Conservation (phyloP, 768 basidiomycete species). For the Leccinum fibrillosum region DNA sequence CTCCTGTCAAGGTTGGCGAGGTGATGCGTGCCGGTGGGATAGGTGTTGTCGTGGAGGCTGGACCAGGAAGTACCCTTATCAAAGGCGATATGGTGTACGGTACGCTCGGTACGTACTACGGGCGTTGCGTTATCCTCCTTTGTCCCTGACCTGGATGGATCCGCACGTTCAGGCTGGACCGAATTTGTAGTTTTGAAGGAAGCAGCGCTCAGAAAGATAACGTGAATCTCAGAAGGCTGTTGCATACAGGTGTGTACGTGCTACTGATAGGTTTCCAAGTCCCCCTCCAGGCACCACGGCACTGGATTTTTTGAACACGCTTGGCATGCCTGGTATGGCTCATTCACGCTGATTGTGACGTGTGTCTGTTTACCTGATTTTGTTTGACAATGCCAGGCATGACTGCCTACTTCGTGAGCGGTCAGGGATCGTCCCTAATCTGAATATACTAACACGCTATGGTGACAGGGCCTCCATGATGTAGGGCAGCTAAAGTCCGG, state of each 20-base stretch:
- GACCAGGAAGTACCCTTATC: conserved; percentile 49
- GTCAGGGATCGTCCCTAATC: background rate
- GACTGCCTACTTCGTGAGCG: conserved; percentile 84
- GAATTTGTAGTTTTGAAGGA: conserved; percentile 68
- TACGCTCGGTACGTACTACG: conserved; percentile 46
- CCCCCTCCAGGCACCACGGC: conserved; percentile 55
- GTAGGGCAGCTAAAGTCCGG: conserved; percentile 78
- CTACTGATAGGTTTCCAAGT: conserved; percentile 30
- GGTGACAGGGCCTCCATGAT: conserved; percentile 70
- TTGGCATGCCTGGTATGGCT: conserved; percentile 69
- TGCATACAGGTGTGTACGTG: background rate
- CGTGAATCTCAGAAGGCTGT: conserved; percentile 39
- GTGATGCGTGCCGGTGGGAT: conserved; percentile 74
- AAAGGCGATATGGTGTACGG: conserved; percentile 72
- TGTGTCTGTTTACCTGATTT: background rate
- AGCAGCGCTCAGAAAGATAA: conserved; percentile 46
- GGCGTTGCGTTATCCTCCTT: background rate
- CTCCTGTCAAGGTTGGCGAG: conserved; percentile 70
- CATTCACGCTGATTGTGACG: background rate
- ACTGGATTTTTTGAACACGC: conserved; percentile 77
- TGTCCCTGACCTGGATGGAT: background rate
- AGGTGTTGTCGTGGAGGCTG: conserved; percentile 61
- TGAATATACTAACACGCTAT: conserved; percentile 1
- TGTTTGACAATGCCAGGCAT: conserved; percentile 46
- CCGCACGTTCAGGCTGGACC: conserved; percentile 57